Conservation (phyloP, 2,329 filamentous ascomycete species). For the Fusarium sterilihyphosum region DNA sequence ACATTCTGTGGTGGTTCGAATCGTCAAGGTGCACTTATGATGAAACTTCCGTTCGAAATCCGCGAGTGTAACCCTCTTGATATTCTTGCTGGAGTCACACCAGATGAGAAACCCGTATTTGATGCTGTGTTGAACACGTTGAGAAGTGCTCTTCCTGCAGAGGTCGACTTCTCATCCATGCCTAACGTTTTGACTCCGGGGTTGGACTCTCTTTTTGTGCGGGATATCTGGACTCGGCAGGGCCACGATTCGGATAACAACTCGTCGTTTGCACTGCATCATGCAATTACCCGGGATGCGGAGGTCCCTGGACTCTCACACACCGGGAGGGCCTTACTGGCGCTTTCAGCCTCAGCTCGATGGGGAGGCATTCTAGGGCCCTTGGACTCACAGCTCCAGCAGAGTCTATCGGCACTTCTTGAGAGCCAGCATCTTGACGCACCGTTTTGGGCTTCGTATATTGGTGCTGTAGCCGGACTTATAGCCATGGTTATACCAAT, state of each 20-base stretch:
- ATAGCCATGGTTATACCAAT: slow-evolving; percentile 56
- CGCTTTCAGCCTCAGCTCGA: slow-evolving; percentile 75
- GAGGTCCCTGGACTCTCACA: slow-evolving; percentile 80
- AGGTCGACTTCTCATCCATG: slow-evolving; percentile 47
- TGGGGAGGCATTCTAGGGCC: slow-evolving; percentile 73
- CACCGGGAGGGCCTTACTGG: slow-evolving; percentile 74
- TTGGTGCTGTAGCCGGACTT: slow-evolving; percentile 59
- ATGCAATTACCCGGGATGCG: slow-evolving; percentile 74
- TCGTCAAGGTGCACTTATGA: slow-evolving; percentile 82
- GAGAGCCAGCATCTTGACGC: slow-evolving; percentile 50
- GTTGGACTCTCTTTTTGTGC: slow-evolving; percentile 57
- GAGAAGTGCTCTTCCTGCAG: slow-evolving; percentile 54
- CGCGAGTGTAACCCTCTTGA: slow-evolving; percentile 73
- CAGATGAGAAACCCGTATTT: slow-evolving; percentile 44
- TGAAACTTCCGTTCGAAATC: slow-evolving; percentile 68
- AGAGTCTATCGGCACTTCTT: slow-evolving; percentile 55
- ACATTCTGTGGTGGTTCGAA: slow-evolving; percentile 91
- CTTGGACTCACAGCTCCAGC: slow-evolving; percentile 56
- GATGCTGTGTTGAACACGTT: slow-evolving; percentile 53
- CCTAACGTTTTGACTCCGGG: slow-evolving; percentile 56
- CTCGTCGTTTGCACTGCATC: slow-evolving; percentile 76
- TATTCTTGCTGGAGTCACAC: slow-evolving; percentile 44
- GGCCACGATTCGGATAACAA: slow-evolving; percentile 63
- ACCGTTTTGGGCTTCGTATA: slow-evolving; percentile 64
- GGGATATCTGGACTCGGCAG: slow-evolving; percentile 61